Conservation (phyloP, 106 monocot genomes). For the Dioscorea dumetorum region DNA sequence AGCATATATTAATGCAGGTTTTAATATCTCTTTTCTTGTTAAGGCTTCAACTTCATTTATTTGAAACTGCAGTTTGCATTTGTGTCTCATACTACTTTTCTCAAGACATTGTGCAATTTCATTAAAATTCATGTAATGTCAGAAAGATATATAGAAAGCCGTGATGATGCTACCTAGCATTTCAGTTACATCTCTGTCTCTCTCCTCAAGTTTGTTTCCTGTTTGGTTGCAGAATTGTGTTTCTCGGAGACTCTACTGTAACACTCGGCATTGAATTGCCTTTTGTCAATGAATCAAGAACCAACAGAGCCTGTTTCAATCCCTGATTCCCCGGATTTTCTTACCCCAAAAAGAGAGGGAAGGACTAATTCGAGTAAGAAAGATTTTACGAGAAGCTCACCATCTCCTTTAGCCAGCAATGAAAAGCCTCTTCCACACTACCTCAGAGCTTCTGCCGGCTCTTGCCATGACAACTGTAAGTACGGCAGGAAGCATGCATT, state of each 20-base stretch:
- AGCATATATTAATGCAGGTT: too few relatives aligned
- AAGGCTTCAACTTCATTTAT: too few relatives aligned
- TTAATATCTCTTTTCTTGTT: too few relatives aligned
- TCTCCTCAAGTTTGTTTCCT: not conserved
- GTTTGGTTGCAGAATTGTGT: slow-evolving; percentile 2
- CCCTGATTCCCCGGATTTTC: slow-evolving; percentile 13
- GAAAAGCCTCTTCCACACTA: slow-evolving; percentile 44
- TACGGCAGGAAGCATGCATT: slow-evolving; percentile 40
- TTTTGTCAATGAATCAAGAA: slow-evolving; percentile 15
- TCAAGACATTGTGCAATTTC: too few relatives aligned
- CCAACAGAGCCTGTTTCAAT: not conserved
- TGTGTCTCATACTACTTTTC: too few relatives aligned
- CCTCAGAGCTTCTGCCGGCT: slow-evolving; percentile 42
- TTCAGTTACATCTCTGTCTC: not conserved
- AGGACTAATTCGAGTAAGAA: slow-evolving; percentile 29
- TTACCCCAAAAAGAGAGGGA: not conserved
- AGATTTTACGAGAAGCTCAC: slow-evolving; percentile 3
- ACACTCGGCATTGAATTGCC: not conserved
- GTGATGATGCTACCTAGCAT: not conserved
- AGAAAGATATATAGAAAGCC: too few relatives aligned
- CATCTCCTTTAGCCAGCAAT: slow-evolving; percentile 9
- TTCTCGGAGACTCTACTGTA: not conserved
- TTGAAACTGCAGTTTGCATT: too few relatives aligned
- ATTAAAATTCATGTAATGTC: too few relatives aligned
- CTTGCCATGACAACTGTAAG: slow-evolving; percentile 82